These are phyloP conservation scores for Agrocybe praecox DNA, from an alignment of 768 basidiomycete species.

Conservation along the genomic window DNA sequence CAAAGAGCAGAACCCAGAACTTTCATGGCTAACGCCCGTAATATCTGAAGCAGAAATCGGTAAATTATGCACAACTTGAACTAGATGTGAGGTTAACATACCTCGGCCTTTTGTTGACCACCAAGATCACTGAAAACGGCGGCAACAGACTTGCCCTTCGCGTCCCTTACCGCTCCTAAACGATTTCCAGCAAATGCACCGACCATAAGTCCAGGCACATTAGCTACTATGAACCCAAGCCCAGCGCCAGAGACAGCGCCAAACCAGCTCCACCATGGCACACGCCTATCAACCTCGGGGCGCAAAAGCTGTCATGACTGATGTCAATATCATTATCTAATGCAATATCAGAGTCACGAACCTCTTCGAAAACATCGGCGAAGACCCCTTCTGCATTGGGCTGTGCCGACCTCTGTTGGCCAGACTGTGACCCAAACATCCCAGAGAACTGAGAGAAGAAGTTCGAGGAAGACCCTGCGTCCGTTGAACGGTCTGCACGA, in stretches of 20 bases:
- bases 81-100: constrained; percentile 25
- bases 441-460: constrained; percentile 80
- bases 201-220: constrained; percentile 83
- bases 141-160: constrained; percentile 93
- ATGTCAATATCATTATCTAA: background rate
- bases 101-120: constrained; percentile 85
- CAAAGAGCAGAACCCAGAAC: constrained; percentile 67
- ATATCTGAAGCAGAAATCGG: constrained; percentile 49
- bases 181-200: constrained; percentile 89
- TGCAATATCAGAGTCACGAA: constrained; percentile 31
- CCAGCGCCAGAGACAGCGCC: constrained; percentile 76
- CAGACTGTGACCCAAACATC: constrained; percentile 56
- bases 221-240: constrained; percentile 64
- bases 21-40: constrained; percentile 81
- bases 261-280: constrained; percentile 78
- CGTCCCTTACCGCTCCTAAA: constrained; percentile 90
- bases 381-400: constrained; percentile 85
- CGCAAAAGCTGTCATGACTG: constrained; percentile 57
- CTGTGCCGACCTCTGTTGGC: constrained; percentile 38
- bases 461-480: constrained; percentile 67
- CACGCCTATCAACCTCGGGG: constrained; percentile 75
- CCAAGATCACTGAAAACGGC: constrained; percentile 82
- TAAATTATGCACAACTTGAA: constrained; percentile 3
- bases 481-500: constrained; percentile 55
- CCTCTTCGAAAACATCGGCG: constrained; percentile 91